phyloP scores from a whole-genome alignment of 1,284 basidiomycete species.

The Moniliophthora roreri region DNA sequence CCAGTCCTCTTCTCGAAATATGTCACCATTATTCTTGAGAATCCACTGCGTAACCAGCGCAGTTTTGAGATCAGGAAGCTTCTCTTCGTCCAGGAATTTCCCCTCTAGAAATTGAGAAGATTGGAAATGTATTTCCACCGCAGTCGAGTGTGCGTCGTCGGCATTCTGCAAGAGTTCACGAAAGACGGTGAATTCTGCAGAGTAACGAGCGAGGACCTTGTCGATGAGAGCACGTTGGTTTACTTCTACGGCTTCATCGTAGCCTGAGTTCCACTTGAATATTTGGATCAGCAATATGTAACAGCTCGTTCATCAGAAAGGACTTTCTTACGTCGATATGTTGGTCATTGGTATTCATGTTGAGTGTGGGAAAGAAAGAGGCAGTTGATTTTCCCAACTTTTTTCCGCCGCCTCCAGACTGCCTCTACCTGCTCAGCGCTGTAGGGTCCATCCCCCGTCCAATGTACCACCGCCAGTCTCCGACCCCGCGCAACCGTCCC shows the following conservation, averaged over 20 bases:
- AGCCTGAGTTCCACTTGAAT: constrained; percentile 12
- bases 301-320: not conserved
- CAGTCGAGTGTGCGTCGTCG: constrained; percentile 86
- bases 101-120: constrained; percentile 55
- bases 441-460: too few relatives aligned
- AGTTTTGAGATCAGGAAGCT: constrained; percentile 66
- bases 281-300: not conserved
- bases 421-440: too few relatives aligned
- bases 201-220: constrained; percentile 92
- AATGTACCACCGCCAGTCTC: constrained; percentile 4
- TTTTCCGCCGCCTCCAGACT: too few relatives aligned
- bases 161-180: constrained; percentile 38
- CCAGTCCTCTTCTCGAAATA: constrained; percentile 87
- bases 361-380: too few relatives aligned
- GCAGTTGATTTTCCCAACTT: too few relatives aligned
- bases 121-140: constrained; percentile 83
- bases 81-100: constrained; percentile 23
- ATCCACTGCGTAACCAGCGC: constrained; percentile 69
- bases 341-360: not conserved
- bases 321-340: not conserved
- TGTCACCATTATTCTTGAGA: constrained; percentile 87
- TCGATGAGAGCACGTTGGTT: constrained; percentile 95
- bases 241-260: constrained; percentile 33
- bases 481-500: not conserved
- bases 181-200: constrained; percentile 85